phyloP scores from a whole-genome alignment of 2,329 filamentous ascomycete genomes.

The Hypoxylon sp. region DNA sequence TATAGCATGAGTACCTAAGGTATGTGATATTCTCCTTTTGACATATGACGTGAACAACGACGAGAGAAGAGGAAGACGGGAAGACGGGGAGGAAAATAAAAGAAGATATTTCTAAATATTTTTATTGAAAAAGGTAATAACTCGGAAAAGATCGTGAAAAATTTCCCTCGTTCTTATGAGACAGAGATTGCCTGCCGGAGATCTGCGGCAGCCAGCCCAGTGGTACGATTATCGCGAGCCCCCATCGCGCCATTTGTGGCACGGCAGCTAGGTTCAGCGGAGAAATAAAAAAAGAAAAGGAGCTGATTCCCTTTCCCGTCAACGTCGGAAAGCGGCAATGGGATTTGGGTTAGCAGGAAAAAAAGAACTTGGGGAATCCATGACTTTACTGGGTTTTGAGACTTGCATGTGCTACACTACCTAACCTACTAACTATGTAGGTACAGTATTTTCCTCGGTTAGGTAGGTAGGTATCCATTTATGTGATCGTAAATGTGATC shows the following conservation, averaged over 20 bases:
- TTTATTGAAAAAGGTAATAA: neutral
- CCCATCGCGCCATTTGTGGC: conserved; percentile 30
- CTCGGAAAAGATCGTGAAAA: neutral
- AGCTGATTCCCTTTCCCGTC: conserved; percentile 20
- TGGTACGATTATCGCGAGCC: conserved; percentile 35
- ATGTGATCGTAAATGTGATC: neutral
- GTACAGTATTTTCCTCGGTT: neutral
- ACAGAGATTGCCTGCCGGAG: conserved; percentile 20
- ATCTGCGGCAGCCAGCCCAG: conserved; percentile 15
- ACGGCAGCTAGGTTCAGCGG: conserved; percentile 30
- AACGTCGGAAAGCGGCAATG: conserved; percentile 18
- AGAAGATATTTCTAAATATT: neutral
- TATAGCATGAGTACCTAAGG: conserved; percentile 14
- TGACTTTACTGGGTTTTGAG: neutral
- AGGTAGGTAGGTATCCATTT: too few species aligned
- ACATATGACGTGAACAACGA: conserved; percentile 4
- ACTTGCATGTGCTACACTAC: too few species aligned
- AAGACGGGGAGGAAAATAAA: conserved; percentile 2
- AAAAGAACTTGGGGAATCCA: too few species aligned
- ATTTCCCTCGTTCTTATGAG: neutral
- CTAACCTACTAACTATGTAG: too few species aligned
- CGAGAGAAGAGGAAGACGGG: neutral
- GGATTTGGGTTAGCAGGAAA: conserved; percentile 11
- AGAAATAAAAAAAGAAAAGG: conserved; percentile 14
- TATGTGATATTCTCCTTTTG: conserved; percentile 1